Percentiles rank a stretch among this genome's conserved stretches.
Conservation (phyloP, 371 early-diverging fungal genomes). For the Apophysomyces sp. region DNA sequence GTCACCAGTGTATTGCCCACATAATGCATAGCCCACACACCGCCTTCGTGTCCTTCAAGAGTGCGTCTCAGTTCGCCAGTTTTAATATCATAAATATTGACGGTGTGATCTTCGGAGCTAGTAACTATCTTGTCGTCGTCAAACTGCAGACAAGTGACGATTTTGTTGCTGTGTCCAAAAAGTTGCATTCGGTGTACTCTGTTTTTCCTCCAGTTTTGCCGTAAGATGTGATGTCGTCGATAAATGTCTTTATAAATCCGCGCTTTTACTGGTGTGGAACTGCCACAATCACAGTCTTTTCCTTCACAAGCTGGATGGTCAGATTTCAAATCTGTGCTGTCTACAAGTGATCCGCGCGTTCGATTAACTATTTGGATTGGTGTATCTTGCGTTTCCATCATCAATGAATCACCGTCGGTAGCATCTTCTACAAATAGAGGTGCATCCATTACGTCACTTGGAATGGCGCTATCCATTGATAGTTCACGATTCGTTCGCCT, state of each 20-base stretch:
- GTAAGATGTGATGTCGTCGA: conserved; percentile 69
- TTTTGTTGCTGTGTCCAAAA: conserved; percentile 75
- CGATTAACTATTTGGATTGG: not conserved
- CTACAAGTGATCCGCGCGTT: not conserved
- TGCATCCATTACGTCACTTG: not conserved
- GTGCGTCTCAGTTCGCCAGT: conserved; percentile 69
- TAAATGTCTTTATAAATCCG: conserved; percentile 53
- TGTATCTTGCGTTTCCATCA: not conserved
- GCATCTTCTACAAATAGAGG: not conserved
- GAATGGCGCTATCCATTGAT: not conserved
- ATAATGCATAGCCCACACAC: conserved; percentile 98
- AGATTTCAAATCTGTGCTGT: not conserved
- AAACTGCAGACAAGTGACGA: conserved; percentile 95
- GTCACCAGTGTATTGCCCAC: conserved; percentile 87
- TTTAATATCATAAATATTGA: conserved; percentile 84
- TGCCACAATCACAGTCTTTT: not conserved
- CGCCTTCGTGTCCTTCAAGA: conserved; percentile 94
- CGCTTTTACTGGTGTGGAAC: not conserved
- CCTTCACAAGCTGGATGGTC: not conserved
- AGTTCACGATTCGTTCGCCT: not conserved
- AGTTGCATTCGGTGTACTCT: conserved; percentile 71
- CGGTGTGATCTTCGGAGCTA: conserved; percentile 86
- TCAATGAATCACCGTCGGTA: not conserved
- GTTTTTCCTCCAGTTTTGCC: conserved; percentile 83
- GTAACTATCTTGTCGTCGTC: conserved; percentile 90